These are phyloP conservation scores for Ceratobasidium sp. DNA, from an alignment of 1,284 basidiomycete species.

Conservation along the genomic window DNA sequence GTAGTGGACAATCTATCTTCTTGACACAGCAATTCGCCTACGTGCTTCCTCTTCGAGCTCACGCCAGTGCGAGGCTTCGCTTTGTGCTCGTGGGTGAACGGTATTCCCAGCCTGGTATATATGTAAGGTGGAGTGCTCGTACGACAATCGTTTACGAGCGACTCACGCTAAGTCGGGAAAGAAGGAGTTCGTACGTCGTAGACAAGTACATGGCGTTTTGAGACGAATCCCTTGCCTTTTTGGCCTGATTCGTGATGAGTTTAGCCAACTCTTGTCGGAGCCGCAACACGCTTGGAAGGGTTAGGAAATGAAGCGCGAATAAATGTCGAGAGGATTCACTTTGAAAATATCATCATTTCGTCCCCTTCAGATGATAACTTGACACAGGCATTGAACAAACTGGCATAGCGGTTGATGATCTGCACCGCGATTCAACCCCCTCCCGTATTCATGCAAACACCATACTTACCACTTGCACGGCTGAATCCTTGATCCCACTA, in stretches of 20 bases:
- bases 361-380: constrained; percentile 81
- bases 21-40: constrained; percentile 23
- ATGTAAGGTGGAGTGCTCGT: not conserved
- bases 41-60: constrained; percentile 32
- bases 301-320: not conserved
- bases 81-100: constrained; percentile 31
- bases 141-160: not conserved
- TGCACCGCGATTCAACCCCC: constrained; percentile 37
- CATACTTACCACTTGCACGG: constrained; percentile 64
- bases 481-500: constrained; percentile 70
- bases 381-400: constrained; percentile 80
- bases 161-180: constrained; percentile 79
- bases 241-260: constrained; percentile 74
- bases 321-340: constrained; percentile 59
- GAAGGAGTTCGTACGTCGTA: constrained; percentile 74
- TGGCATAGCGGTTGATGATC: constrained; percentile 70
- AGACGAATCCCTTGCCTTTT: constrained; percentile 66
- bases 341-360: constrained; percentile 93
- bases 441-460: not conserved
- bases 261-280: constrained; percentile 83
- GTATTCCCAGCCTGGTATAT: constrained; percentile 12
- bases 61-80: constrained; percentile 33
- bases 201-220: constrained; percentile 73
- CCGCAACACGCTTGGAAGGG: constrained; percentile 70
- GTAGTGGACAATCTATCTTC: constrained; percentile 21